Evolutionary conservation across 2,329 filamentous ascomycete species (phyloP).

Genomic region (Rutstroemia sp.): DNA sequence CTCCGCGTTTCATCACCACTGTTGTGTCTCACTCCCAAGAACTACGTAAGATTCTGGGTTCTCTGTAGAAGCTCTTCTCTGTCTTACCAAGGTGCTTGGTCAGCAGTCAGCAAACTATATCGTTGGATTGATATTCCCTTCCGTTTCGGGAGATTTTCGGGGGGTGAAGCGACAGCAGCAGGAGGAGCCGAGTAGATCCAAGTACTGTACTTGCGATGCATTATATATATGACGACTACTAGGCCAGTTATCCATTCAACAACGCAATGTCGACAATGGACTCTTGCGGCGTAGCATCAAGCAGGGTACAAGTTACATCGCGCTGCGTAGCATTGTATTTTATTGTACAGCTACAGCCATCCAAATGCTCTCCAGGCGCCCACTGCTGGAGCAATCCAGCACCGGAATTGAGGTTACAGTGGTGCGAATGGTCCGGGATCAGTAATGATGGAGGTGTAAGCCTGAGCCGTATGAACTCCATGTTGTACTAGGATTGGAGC

Average conservation of each 20-base stretch:
- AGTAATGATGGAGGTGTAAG: background rate
- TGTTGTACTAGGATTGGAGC: no score
- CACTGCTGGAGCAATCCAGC: no score
- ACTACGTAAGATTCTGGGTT: no score
- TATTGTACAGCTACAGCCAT: no score
- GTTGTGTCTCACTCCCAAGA: background rate
- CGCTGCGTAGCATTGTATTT: no score
- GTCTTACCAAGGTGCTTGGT: background rate
- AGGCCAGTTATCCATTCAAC: no score
- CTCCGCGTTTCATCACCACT: constrained; percentile 4
- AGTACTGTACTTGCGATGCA: no score
- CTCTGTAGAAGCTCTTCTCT: background rate
- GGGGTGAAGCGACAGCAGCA: background rate
- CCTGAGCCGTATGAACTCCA: background rate
- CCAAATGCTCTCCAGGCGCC: no score
- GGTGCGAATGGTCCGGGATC: background rate
- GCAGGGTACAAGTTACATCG: no score
- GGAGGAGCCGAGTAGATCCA: background rate
- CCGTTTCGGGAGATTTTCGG: background rate
- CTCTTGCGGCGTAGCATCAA: no score
- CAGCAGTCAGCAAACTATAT: background rate
- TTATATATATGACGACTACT: no score
- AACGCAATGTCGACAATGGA: no score
- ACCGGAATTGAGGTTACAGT: background rate
- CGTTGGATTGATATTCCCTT: background rate